A percentile compares a stretch with the other conserved stretches of the same genome.
These are phyloP conservation scores for Cyberlindnera bimundalis DNA, from an alignment of 805 yeast genomes.

Conservation along the genomic window DNA sequence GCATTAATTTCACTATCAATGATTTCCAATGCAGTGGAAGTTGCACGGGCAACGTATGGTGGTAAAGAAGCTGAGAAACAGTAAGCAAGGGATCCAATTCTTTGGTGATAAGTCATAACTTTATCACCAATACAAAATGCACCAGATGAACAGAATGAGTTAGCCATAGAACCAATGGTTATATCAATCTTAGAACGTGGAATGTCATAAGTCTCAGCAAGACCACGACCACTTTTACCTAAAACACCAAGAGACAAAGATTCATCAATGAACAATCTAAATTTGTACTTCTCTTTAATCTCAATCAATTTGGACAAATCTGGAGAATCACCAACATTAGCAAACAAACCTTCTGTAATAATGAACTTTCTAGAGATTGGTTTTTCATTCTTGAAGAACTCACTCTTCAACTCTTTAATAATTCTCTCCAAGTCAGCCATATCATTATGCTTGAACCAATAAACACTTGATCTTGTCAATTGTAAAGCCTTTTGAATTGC, in stretches of 20 bases:
- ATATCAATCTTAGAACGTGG: constrained; percentile 68
- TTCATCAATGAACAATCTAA: constrained; percentile 85
- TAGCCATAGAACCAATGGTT: constrained; percentile 83
- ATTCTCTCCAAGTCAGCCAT: constrained; percentile 74
- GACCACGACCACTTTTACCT: constrained; percentile 83
- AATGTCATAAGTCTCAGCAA: constrained; percentile 68
- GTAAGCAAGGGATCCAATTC: constrained; percentile 84
- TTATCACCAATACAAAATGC: constrained; percentile 88
- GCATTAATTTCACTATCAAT: constrained; percentile 37
- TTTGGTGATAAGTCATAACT: constrained; percentile 87
- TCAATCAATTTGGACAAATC: constrained; percentile 64
- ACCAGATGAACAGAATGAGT: constrained; percentile 80
- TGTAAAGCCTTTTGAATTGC: constrained; percentile 85
- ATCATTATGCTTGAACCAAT: constrained; percentile 79
- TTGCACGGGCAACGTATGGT: constrained; percentile 76
- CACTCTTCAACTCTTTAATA: constrained; percentile 42
- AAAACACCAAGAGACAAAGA: constrained; percentile 80
- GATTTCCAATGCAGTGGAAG: constrained; percentile 49
- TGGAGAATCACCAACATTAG: constrained; percentile 76
- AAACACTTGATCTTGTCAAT: constrained; percentile 79
- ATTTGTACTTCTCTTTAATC: constrained; percentile 78
- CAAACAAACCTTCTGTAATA: constrained; percentile 87
- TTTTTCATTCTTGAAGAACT: constrained; percentile 38
- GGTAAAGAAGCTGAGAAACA: constrained; percentile 95
- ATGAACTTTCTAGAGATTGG: constrained; percentile 89